Percentiles rank a stretch among this genome's conserved stretches.
These are phyloP conservation scores for Mycosphaerella sp. DNA, from an alignment of 2,329 filamentous ascomycete species.

Conservation along the genomic window DNA sequence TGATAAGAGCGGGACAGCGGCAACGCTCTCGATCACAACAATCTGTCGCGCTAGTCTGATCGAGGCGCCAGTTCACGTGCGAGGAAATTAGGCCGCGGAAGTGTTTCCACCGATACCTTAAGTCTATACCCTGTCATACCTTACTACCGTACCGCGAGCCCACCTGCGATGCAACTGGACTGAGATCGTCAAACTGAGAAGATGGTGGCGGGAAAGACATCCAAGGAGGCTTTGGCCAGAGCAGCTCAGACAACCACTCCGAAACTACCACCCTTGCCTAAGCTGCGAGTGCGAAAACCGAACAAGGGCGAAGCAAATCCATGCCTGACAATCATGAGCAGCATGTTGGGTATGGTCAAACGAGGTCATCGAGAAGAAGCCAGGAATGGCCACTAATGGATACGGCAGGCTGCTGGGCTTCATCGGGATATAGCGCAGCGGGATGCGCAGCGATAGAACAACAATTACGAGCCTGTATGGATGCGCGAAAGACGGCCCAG, in stretches of 20 bases:
- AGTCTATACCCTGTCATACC: no score
- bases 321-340: constrained; percentile 60
- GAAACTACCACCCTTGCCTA: constrained; percentile 53
- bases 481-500: constrained; percentile 44
- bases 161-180: not conserved
- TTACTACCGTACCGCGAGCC: no score
- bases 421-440: constrained; percentile 60
- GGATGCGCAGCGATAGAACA: constrained; percentile 56
- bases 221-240: constrained; percentile 25
- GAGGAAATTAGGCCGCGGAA: not conserved
- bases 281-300: constrained; percentile 59
- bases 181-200: not conserved
- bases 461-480: constrained; percentile 66
- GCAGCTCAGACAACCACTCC: constrained; percentile 34
- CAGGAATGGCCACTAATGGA: not conserved
- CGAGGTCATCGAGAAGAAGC: not conserved
- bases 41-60: not conserved
- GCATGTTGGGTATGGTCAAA: constrained; percentile 53
- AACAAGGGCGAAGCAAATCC: constrained; percentile 57
- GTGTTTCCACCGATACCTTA: not conserved
- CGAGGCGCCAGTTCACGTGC: not conserved
- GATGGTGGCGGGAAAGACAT: constrained; percentile 34
- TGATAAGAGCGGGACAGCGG: not conserved
- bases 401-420: constrained; percentile 71
- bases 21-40: not conserved